A percentile compares a stretch with the other conserved stretches of the same genome.
These are phyloP conservation scores for Uncinocarpus reesii DNA, from an alignment of 2,329 filamentous ascomycete species.

Conservation along the genomic window DNA sequence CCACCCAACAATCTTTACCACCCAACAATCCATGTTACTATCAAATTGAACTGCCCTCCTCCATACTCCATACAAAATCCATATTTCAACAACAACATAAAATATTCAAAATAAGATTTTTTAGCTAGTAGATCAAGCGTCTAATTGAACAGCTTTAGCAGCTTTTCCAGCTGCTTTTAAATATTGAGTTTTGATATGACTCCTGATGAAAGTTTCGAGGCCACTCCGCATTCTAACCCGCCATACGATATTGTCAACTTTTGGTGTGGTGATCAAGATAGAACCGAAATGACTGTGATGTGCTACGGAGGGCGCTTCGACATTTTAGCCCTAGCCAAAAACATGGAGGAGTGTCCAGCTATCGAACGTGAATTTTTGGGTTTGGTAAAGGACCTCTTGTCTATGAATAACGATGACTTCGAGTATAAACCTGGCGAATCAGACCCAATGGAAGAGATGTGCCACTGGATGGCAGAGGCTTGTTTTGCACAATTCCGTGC, in stretches of 20 bases:
- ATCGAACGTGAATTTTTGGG: conserved; percentile 7
- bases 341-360: conserved; percentile 9
- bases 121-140: too few species aligned
- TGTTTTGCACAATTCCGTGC: conserved; percentile 12
- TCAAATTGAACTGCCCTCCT: too few species aligned
- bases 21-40: too few species aligned
- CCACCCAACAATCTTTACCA: too few species aligned
- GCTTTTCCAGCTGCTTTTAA: too few species aligned
- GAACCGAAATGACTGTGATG: conserved; percentile 9
- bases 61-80: too few species aligned
- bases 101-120: too few species aligned
- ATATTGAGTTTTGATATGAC: too few species aligned
- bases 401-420: conserved; percentile 12
- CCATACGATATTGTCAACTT: conserved; percentile 13
- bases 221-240: not conserved
- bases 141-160: too few species aligned
- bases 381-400: conserved; percentile 9
- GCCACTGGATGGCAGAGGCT: conserved; percentile 13
- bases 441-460: conserved; percentile 13
- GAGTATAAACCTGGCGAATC: conserved; percentile 6
- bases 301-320: conserved; percentile 13
- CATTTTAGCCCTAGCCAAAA: conserved; percentile 10
- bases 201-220: too few species aligned
- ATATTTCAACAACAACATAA: too few species aligned
- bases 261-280: conserved; percentile 11